Conservation (phyloP, 164 flowering plant genomes). For the Vitis cinerea region DNA sequence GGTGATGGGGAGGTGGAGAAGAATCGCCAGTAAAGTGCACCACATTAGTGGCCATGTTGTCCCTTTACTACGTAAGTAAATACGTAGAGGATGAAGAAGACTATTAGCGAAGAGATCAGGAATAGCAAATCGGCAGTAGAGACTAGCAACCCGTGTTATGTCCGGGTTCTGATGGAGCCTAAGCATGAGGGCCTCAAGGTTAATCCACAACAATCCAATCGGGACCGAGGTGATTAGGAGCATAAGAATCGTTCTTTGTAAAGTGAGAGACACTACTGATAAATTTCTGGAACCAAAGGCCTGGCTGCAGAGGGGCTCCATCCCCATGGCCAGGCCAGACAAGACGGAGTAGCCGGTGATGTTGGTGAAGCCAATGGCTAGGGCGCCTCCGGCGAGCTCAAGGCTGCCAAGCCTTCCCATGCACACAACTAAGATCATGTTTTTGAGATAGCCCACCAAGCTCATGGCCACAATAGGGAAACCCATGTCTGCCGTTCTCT, state of each 20-base stretch:
- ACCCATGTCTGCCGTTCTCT: slow-evolving; percentile 48
- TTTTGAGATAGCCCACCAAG: slow-evolving; percentile 60
- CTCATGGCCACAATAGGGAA: slow-evolving; percentile 65
- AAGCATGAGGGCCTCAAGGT: slow-evolving; percentile 68
- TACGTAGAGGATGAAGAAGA: slow-evolving; percentile 78
- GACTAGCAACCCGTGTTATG: slow-evolving; percentile 48
- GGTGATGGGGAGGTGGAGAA: slow-evolving; percentile 70
- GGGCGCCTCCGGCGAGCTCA: slow-evolving; percentile 90
- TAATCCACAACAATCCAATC: slow-evolving; percentile 65
- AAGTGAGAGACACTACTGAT: slow-evolving; percentile 37
- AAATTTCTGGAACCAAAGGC: slow-evolving; percentile 74
- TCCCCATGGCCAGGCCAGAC: slow-evolving; percentile 85
- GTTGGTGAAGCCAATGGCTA: slow-evolving; percentile 94
- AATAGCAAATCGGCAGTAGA: slow-evolving; percentile 62
- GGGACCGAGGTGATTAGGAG: slow-evolving; percentile 60
- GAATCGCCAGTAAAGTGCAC: slow-evolving; percentile 48
- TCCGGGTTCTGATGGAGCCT: slow-evolving; percentile 59
- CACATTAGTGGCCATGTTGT: slow-evolving; percentile 74
- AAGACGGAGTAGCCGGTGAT: slow-evolving; percentile 91
- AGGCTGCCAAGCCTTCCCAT: slow-evolving; percentile 85
- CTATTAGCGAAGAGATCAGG: slow-evolving; percentile 81
- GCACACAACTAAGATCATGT: slow-evolving; percentile 66
- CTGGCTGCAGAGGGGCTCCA: slow-evolving; percentile 95
- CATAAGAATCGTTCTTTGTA: slow-evolving; percentile 62
- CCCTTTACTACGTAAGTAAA: slow-evolving; percentile 76